Evolutionary conservation across 176 grass and related monocot genomes (phyloP), one percentile per base, ranked within the genome.

Genomic region (Elymus sibiricus): DNA sequence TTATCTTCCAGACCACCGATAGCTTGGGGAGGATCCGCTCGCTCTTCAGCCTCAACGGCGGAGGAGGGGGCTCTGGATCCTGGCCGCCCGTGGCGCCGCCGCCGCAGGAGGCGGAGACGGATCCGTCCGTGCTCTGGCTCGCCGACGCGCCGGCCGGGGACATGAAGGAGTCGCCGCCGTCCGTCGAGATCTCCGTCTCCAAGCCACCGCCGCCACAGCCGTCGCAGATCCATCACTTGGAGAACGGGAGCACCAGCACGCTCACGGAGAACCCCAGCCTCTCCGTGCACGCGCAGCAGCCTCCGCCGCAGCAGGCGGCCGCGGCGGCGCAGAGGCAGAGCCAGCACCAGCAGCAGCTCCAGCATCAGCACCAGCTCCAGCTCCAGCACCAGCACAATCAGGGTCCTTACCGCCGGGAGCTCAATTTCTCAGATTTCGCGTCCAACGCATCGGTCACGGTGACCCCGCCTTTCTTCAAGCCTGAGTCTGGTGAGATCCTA

Each of bases 91-190:
- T 66, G 8, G 88, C 40, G 47, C 47, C 12, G 9, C 74, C 25
- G 68, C 59, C 21, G 56, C 71, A 76, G 82, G 90, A 95, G 25
- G 83, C 75, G 6, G 95, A 98, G 72, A 91, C 89, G 25, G 95
- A 98, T 79, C 95, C 95, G 22, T 97, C 95, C 21, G 53, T 90
- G 77, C 89, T 98, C 16, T 98, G 96, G 96, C 91, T 98, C 37
- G 85, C 91, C 34, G 96, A 95, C 81, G 43, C 89, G 27, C 87
- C 96, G 3, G 59, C 90, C 26, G 64, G 85, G 9, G 93, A 94
- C 59, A 91, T 94, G 11, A 98, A 95, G 87, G 96, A 98, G 8
- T 85, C 85, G 19, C 68, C 84, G 34, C 79, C 81, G 5, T 70
- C 88, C 10, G 92, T 90, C 13, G 91, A 98, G 61, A 92, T 92